Evolutionary conservation across 1,284 basidiomycete species (phyloP), one percentile per base, ranked within the genome.

Genomic region (Apiotrichum porosum): DNA sequence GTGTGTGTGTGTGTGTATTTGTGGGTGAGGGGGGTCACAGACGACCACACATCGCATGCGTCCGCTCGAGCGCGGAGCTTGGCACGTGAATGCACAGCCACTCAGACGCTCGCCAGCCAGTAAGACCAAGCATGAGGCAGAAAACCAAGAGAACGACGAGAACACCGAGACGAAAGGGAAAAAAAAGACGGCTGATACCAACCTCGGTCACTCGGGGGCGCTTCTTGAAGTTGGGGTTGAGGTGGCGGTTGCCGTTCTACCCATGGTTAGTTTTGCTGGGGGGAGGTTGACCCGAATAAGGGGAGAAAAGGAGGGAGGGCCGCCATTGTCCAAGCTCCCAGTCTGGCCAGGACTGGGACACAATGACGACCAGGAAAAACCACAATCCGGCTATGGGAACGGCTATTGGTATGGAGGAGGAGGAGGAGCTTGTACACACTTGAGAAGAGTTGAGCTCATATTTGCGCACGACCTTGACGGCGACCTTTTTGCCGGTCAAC

Each of bases 391-490:
- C 34, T 35, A 18, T 17, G 23, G 35, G 13, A 22, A 14, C 35
- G 13, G 21, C 13, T 13, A 28, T 28, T 28, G 26, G 6, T 12
- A 12, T 28, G 8, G 26, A 28, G 8, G 26, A 28, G 12, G 26
- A 28, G 26, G 12, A 28, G 26, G 12, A n/a, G 31, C 38, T 6
- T 13, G 17, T 15, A 79, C 90, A 84, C 73, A 97, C 94, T 87
- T 98, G 94, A 13, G 86, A 86, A 39, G 88, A 83, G 70, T 88
- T 97, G 51, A 97, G 78, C 68, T 98, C 95, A 67, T 83, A 94
- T 73, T 98, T 98, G 65, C 95, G 86, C 43, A 98, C 95, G 43
- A 94, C 88, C 76, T 97, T 97, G 78, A 97, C 88, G 56, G 95
- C 95, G 30, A 95, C 88, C 73, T 87, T 88, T 68, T 83, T 78